phyloP scores from a whole-genome alignment of 805 yeast species.

The Saccharomyces paradoxus region DNA sequence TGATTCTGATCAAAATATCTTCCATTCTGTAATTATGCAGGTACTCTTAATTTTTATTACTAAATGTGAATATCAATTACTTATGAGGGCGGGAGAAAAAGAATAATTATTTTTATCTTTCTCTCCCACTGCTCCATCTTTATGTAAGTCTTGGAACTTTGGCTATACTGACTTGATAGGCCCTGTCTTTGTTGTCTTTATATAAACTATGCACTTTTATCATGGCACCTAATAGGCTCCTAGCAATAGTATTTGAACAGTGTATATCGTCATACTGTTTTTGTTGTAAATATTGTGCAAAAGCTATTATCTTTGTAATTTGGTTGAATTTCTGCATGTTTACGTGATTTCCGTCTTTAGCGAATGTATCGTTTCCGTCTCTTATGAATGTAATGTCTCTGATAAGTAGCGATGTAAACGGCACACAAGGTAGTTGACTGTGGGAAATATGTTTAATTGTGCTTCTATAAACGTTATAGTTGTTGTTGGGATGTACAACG shows the following conservation, averaged over 20 bases:
- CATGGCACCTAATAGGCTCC: neutral
- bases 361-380: constrained; percentile 61
- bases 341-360: constrained; percentile 40
- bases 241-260: neutral
- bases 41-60: neutral
- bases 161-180: constrained; percentile 62
- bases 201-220: constrained; percentile 45
- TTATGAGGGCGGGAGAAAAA: neutral
- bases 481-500: constrained; percentile 68
- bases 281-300: constrained; percentile 60
- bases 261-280: constrained; percentile 7
- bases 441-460: constrained; percentile 48
- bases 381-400: constrained; percentile 76
- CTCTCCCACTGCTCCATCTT: neutral
- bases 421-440: constrained; percentile 52
- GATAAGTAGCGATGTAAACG: constrained; percentile 63
- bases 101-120: neutral
- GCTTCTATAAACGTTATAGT: constrained; percentile 58
- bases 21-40: too few species aligned
- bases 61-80: neutral
- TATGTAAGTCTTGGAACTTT: constrained; percentile 24
- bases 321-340: constrained; percentile 69
- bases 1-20: too few species aligned
- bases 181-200: constrained; percentile 54
- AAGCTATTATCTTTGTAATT: constrained; percentile 57